Evolutionary conservation across 768 basidiomycete species (phyloP), one percentile per base, ranked within the genome.

Genomic region (Phanerodontia chrysosporium): DNA sequence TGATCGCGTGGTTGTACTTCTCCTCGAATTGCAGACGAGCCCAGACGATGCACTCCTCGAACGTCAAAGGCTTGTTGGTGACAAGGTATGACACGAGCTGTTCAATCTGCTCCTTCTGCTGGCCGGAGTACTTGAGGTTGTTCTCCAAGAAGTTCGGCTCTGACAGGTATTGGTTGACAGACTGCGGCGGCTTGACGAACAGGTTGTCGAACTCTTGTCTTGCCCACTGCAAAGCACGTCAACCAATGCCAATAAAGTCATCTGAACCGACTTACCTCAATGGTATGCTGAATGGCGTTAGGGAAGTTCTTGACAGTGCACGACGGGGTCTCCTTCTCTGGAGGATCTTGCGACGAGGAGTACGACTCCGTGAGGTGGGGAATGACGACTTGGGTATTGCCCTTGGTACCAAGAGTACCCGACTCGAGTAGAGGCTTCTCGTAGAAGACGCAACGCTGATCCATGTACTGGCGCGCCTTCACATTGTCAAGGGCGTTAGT

Each of bases 241-340:
- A 66, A 12, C 58, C 25, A 58, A 39, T 13, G 8, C 93, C 65
- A 12, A 58, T 30, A 58, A 29, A 35, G 28, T 13, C 10, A 64
- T 53, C 36, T 52, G 49, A 22, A 49, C 36, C 32, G 32, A 18
- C 81, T 29, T 57, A 91, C 92, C 80, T 98, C 94, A 60, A 99
- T 99, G 7, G 95, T 97, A 75, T 99, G 97, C 64, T 92, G 89
- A 66, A 98, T 98, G 25, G 90, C 89, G 71, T 99, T 95, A 10
- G 97, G 97, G 83, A 98, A 99, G 75, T 92, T 98, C 78, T 98
- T 98, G 72, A 98, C 89, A 1, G 97, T 99, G 73, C 97, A 99
- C 25, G 91, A 92, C 24, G 97, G 91, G 1, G 95, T 87, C 69
- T 95, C 90, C 74, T 97, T 98, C 76, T 99, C 97, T 9, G 97